Evolutionary conservation across 169 alveolate genomes (phyloP).

Genomic region (Eimeria falciformis): DNA sequence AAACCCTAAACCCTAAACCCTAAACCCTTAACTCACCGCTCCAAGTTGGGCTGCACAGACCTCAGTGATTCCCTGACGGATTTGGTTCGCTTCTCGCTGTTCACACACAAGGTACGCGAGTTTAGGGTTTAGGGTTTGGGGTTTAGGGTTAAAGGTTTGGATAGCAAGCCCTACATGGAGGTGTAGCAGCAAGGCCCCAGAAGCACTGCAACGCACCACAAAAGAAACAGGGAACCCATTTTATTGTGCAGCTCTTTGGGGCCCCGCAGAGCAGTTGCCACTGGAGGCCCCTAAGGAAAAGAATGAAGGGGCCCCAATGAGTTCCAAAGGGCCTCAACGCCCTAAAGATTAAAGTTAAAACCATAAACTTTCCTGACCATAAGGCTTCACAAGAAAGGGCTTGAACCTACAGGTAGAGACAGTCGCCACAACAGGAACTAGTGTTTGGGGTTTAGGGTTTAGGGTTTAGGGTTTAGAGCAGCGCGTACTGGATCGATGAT

Average conservation of each 20-base stretch:
- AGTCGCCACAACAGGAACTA: not conserved
- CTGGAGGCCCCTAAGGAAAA: too few relatives aligned
- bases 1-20: conserved; percentile 30
- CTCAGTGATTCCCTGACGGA: conserved; percentile 8
- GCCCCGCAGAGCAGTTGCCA: too few relatives aligned
- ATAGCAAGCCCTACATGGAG: conserved; percentile 14
- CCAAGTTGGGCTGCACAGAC: conserved; percentile 30
- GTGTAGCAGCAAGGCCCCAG: conserved; percentile 47
- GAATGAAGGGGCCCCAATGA: too few relatives aligned
- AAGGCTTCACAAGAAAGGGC: conserved; percentile 27
- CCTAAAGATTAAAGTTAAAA: not conserved
- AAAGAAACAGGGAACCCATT: not conserved
- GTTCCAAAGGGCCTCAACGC: not conserved
- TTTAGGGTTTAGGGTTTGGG: not conserved
- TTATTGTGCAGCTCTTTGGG: too few relatives aligned
- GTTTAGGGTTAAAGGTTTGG: conserved; percentile 24
- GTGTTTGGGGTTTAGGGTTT: conserved; percentile 27
- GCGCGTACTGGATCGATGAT: too few relatives aligned
- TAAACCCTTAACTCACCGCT: conserved; percentile 17
- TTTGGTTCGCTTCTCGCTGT: conserved; percentile 14
- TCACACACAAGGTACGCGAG: not conserved
- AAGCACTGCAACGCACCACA: conserved; percentile 41
- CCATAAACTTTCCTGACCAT: conserved; percentile 19
- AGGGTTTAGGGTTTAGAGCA: conserved; percentile 14
- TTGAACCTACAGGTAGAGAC: not conserved